Evolutionary conservation across 2,329 filamentous ascomycete genomes (phyloP).

Genomic region (Hypoxylon sp.): DNA sequence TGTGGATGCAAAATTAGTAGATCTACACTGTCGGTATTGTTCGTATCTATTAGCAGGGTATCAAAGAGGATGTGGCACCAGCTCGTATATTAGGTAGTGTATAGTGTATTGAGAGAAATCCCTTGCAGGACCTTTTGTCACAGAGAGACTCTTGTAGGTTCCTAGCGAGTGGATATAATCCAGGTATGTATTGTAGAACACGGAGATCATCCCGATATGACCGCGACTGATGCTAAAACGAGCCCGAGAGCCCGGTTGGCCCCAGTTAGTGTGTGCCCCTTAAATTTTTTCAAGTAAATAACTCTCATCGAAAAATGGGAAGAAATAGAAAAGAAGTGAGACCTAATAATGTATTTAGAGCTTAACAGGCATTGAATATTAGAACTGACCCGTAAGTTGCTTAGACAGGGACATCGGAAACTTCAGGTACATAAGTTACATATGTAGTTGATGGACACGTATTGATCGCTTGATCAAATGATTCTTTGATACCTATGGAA

Average conservation of each 20-base stretch:
- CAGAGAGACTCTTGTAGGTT: constrained; percentile 5
- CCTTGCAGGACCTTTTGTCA: constrained; percentile 19
- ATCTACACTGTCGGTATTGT: neutral
- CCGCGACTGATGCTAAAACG: neutral
- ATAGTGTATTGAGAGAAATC: neutral
- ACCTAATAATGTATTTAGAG: neutral
- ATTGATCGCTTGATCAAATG: constrained; percentile 9
- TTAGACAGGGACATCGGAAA: neutral
- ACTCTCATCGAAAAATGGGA: neutral
- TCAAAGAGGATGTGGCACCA: neutral
- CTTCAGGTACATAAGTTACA: constrained; percentile 1
- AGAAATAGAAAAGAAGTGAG: neutral
- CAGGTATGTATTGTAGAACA: constrained; percentile 10
- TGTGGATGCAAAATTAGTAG: constrained; percentile 20
- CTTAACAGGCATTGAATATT: neutral
- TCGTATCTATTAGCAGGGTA: neutral
- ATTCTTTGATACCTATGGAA: neutral
- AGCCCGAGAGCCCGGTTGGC: constrained; percentile 24
- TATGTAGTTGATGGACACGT: neutral
- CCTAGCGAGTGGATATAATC: neutral
- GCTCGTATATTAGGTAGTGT: constrained; percentile 5
- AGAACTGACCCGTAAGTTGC: neutral
- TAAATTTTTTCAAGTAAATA: constrained; percentile 11
- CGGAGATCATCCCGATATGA: constrained; percentile 5
- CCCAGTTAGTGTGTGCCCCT: constrained; percentile 17